These are phyloP conservation scores for Funneliformis caledonium DNA, from an alignment of 371 early-diverging fungal species.

Conservation along the genomic window DNA sequence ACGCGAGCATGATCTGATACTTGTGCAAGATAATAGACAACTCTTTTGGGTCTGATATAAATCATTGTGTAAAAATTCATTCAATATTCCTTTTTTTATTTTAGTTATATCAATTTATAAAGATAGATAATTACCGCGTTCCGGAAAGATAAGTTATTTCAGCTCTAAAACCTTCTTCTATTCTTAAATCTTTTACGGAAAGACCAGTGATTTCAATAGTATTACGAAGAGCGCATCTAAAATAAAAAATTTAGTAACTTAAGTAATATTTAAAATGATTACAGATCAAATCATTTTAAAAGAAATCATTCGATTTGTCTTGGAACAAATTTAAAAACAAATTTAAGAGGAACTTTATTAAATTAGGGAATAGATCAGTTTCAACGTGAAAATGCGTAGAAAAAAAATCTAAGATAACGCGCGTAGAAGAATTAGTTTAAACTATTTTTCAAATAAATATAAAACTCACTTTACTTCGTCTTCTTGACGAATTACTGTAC, in stretches of 20 bases:
- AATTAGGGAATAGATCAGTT: no score
- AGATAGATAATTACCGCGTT: slow-evolving; percentile 56
- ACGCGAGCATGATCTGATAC: slow-evolving; percentile 64
- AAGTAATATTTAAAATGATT: neutral
- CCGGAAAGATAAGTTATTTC: slow-evolving; percentile 83
- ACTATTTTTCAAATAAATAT: neutral
- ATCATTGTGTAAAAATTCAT: neutral
- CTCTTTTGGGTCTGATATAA: slow-evolving; percentile 69
- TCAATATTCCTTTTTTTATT: neutral
- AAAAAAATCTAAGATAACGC: neutral
- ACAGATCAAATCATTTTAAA: neutral
- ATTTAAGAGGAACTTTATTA: no score
- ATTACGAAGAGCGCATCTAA: slow-evolving; percentile 81
- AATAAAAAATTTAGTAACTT: neutral
- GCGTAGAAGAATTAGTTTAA: neutral
- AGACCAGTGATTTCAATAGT: slow-evolving; percentile 77
- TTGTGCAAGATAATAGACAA: slow-evolving; percentile 77
- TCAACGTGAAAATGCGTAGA: no score
- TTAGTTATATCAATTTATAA: neutral
- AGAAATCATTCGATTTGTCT: neutral
- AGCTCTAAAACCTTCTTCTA: slow-evolving; percentile 77
- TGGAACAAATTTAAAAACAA: no score
- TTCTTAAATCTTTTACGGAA: slow-evolving; percentile 68
- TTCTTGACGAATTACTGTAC: slow-evolving; percentile 78
- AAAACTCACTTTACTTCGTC: slow-evolving; percentile 78